A percentile compares a stretch with the other conserved stretches of the same genome.
These are phyloP conservation scores for Dactylonectria estremocensis DNA, from an alignment of 2,329 filamentous ascomycete genomes.

Conservation along the genomic window DNA sequence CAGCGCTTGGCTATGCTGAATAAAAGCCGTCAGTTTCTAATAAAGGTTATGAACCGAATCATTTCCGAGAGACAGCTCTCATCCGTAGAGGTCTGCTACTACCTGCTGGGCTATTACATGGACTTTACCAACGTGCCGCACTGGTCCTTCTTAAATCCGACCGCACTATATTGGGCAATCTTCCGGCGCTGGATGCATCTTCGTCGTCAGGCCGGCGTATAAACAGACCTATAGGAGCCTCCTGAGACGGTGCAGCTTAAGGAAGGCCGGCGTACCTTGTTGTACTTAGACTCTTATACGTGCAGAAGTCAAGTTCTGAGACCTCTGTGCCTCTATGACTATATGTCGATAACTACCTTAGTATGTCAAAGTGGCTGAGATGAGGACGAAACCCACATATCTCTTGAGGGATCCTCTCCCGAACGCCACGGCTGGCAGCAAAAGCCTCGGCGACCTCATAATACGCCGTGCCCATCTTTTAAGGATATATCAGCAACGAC, in stretches of 20 bases:
- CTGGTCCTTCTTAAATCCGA: conserved; percentile 17
- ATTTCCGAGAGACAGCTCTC: neutral
- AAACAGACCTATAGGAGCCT: conserved; percentile 10
- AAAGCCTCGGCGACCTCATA: conserved; percentile 24
- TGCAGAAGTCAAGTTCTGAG: conserved; percentile 1
- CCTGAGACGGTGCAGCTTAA: conserved; percentile 14
- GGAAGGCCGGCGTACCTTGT: conserved; percentile 1
- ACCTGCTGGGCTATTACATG: conserved; percentile 12
- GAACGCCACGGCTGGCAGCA: conserved; percentile 19
- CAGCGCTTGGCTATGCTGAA: neutral
- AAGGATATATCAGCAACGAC: conserved; percentile 31
- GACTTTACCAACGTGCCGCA: conserved; percentile 24
- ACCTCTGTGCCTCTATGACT: conserved; percentile 17
- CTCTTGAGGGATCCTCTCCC: conserved; percentile 15
- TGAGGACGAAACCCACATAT: conserved; percentile 9
- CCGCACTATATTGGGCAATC: conserved; percentile 20
- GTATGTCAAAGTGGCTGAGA: conserved; percentile 11
- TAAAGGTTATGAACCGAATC: neutral
- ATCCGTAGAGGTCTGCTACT: conserved; percentile 18
- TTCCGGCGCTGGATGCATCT: conserved; percentile 8
- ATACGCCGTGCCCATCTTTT: conserved; percentile 19
- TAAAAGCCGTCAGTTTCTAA: conserved; percentile 14
- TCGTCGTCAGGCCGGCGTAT: conserved; percentile 1
- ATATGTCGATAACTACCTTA: conserved; percentile 23
- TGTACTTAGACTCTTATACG: conserved; percentile 1